Percentiles rank a stretch among this genome's conserved stretches.
phyloP scores from a whole-genome alignment of 2,329 filamentous ascomycete species.

The Ambrosiella cleistominuta region DNA sequence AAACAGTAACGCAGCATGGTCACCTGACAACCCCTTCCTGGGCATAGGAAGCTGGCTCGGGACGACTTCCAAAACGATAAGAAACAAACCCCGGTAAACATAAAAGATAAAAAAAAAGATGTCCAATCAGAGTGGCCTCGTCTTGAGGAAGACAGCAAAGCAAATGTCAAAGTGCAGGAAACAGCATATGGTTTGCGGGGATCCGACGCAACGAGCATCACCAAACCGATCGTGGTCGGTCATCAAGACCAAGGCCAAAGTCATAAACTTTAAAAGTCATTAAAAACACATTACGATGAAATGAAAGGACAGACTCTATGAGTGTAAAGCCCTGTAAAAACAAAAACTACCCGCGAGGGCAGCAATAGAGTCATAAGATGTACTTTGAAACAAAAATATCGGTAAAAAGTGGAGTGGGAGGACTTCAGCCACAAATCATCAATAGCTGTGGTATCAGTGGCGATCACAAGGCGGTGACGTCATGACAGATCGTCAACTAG shows the following conservation, averaged over 20 bases:
- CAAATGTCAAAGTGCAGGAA: no score
- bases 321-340: background rate
- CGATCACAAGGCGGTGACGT: conserved; percentile 1
- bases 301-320: background rate
- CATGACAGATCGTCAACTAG: background rate
- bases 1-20: background rate
- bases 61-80: background rate
- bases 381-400: background rate
- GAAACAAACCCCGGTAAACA: background rate
- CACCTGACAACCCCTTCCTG: background rate
- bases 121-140: background rate
- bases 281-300: conserved; percentile 6
- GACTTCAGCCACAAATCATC: background rate
- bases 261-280: background rate
- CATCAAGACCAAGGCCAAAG: background rate
- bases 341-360: conserved; percentile 1
- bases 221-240: no score
- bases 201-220: no score
- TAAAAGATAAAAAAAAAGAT: conserved; percentile 1
- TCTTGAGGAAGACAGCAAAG: no score
- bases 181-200: no score
- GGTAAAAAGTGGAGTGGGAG: background rate
- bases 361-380: background rate
- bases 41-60: conserved; percentile 3
- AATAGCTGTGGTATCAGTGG: background rate